Conservation (phyloP, 441 rosid genomes). For the Sinapis alba region DNA sequence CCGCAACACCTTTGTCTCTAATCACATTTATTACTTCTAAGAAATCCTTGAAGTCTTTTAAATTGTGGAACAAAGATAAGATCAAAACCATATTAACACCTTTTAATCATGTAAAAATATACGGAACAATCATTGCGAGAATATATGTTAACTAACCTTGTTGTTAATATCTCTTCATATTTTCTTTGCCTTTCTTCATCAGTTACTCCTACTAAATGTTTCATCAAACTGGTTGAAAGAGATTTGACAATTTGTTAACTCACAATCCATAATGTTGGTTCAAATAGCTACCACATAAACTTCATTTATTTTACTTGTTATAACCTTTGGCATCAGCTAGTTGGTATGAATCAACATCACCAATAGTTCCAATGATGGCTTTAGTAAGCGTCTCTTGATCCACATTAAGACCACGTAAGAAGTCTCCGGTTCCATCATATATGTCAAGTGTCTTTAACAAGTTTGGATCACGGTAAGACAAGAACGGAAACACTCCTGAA, state of each 20-base stretch:
- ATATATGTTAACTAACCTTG: constrained; percentile 57
- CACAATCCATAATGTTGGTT: no score
- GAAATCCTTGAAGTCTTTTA: constrained; percentile 88
- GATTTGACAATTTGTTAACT: no score
- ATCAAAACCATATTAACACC: not conserved
- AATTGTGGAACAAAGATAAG: constrained; percentile 44
- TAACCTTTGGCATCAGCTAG: constrained; percentile 99
- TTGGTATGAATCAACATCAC: constrained; percentile 92
- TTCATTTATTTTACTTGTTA: no score
- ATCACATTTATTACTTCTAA: constrained; percentile 67
- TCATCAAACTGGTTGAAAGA: constrained; percentile 80
- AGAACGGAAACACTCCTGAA: constrained; percentile 83
- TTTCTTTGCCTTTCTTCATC: constrained; percentile 85
- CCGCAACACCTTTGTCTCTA: constrained; percentile 71
- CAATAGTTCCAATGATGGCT: constrained; percentile 95
- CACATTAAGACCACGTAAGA: constrained; percentile 74
- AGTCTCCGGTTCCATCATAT: constrained; percentile 83
- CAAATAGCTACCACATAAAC: no score
- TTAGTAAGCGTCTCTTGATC: constrained; percentile 81
- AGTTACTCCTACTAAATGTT: constrained; percentile 72
- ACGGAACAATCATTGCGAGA: not conserved
- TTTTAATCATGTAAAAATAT: not conserved
- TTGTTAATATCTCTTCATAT: constrained; percentile 85
- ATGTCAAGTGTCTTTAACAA: constrained; percentile 82
- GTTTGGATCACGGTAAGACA: constrained; percentile 97